phyloP scores from a whole-genome alignment of 306 rosid species.

The Hippophae rhamnoides region DNA sequence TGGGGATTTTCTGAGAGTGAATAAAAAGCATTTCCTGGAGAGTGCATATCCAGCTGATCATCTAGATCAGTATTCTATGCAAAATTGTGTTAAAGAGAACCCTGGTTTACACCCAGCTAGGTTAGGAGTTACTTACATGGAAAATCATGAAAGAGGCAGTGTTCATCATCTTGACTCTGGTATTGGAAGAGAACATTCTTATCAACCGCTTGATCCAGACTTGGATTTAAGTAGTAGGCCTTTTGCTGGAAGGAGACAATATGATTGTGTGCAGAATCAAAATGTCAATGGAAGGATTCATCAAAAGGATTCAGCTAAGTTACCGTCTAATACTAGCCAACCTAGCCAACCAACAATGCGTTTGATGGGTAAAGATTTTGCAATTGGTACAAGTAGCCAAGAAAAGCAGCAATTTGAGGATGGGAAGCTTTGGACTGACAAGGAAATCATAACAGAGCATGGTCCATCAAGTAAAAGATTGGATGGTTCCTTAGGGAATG shows the following conservation, averaged over 20 bases:
- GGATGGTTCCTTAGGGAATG: conserved; percentile 28
- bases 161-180: conserved; percentile 31
- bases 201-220: conserved; percentile 32
- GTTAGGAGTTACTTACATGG: conserved; percentile 41
- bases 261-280: conserved; percentile 35
- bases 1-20: conserved; percentile 31
- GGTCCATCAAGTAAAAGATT: conserved; percentile 28
- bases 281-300: conserved; percentile 24
- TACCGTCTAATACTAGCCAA: conserved; percentile 35
- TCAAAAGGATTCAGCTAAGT: conserved; percentile 40
- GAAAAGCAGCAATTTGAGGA: conserved; percentile 39
- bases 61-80: conserved; percentile 36
- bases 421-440: conserved; percentile 54
- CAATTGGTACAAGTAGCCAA: conserved; percentile 68
- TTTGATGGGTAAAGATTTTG: conserved; percentile 97
- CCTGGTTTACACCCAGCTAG: conserved; percentile 36
- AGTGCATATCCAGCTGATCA: conserved; percentile 38
- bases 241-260: conserved; percentile 34
- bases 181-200: conserved; percentile 31
- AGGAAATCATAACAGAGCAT: conserved; percentile 39
- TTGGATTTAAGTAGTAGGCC: conserved; percentile 23
- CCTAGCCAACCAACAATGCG: conserved; percentile 86
- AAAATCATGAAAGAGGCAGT: conserved; percentile 41
- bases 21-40: conserved; percentile 34
- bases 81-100: conserved; percentile 20